These are phyloP conservation scores for Aegilops speltoides DNA, from an alignment of 176 grass and related monocot genomes.

Conservation along the genomic window DNA sequence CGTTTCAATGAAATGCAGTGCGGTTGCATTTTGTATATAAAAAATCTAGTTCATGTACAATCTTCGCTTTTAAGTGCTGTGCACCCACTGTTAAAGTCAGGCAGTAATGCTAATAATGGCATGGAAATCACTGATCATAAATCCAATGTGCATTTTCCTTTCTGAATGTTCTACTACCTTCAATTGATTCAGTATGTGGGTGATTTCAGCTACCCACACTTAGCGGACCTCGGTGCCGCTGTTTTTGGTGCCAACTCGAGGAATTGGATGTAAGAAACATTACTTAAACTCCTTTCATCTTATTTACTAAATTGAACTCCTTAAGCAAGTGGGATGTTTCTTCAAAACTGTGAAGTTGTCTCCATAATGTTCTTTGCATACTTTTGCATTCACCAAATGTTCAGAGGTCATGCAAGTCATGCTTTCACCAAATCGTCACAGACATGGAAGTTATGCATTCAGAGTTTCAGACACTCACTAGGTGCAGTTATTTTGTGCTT, in stretches of 20 bases:
- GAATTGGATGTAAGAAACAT: conserved; percentile 84
- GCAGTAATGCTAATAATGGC: neutral
- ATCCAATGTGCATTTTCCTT: neutral
- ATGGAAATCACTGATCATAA: neutral
- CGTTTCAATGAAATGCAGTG: too few species aligned
- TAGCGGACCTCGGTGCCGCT: conserved; percentile 86
- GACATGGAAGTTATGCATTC: neutral
- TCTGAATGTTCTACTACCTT: conserved; percentile 13
- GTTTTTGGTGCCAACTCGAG: conserved; percentile 90
- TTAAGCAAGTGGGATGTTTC: neutral
- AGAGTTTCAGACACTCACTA: neutral
- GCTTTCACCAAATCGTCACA: too few species aligned
- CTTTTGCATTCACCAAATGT: too few species aligned
- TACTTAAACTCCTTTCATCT: conserved; percentile 7
- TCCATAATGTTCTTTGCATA: too few species aligned
- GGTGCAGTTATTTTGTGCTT: neutral
- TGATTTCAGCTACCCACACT: conserved; percentile 71
- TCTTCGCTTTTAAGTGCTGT: neutral
- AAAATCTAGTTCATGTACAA: too few species aligned
- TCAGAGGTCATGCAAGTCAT: neutral
- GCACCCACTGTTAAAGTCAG: neutral
- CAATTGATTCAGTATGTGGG: conserved; percentile 64
- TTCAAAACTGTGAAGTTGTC: too few species aligned
- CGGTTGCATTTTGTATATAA: too few species aligned
- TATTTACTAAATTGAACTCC: neutral